Evolutionary conservation across 129 eudicot species (phyloP).

Genomic region (Flaveria brownii): DNA sequence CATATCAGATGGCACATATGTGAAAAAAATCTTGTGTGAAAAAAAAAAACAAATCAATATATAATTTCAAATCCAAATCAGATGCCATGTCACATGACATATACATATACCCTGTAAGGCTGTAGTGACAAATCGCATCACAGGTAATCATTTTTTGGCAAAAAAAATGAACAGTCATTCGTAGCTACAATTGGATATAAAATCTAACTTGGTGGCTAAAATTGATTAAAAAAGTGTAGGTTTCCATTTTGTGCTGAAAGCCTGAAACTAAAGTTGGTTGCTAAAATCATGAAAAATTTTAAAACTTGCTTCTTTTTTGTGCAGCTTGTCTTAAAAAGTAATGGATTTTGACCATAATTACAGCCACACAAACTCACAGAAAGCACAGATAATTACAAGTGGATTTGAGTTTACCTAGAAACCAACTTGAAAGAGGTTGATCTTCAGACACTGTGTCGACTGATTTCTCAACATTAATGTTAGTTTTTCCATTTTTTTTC

Average conservation of each 20-base stretch:
- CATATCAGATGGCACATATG: too few species aligned
- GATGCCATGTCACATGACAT: too few species aligned
- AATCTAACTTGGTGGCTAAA: background rate
- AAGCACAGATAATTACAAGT: constrained; percentile 30
- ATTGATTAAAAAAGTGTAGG: background rate
- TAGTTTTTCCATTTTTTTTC: constrained; percentile 27
- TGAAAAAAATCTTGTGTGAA: background rate
- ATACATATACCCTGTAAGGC: background rate
- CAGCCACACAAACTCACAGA: background rate
- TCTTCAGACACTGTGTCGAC: constrained; percentile 44
- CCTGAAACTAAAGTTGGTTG: constrained; percentile 8
- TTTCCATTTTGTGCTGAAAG: background rate
- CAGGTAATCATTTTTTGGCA: background rate
- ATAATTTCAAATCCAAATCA: too few species aligned
- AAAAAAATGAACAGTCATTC: background rate
- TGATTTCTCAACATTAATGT: constrained; percentile 13
- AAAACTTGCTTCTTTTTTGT: background rate
- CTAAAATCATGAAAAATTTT: constrained; percentile 1
- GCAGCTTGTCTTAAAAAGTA: background rate
- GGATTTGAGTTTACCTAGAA: constrained; percentile 34
- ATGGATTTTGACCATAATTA: background rate
- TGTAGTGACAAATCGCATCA: background rate
- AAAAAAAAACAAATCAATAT: background rate
- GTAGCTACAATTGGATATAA: background rate
- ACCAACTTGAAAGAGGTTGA: constrained; percentile 65